Conservation (phyloP, 2,329 filamentous ascomycete genomes). For the Juglanconis oblonga region DNA sequence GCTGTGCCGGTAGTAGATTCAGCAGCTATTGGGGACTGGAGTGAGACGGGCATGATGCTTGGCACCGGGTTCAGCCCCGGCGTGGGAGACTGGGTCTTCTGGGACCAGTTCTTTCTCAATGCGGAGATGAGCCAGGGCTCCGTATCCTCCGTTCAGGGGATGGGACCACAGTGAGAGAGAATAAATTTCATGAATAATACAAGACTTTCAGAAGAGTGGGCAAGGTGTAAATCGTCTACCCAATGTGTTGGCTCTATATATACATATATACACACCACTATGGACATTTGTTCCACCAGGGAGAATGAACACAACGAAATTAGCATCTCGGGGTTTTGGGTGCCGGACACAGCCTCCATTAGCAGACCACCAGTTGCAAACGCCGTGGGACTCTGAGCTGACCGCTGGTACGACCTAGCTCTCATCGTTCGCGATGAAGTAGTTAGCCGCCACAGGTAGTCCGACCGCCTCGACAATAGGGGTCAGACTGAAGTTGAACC, state of each 20-base stretch:
- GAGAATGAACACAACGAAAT: too few relatives aligned
- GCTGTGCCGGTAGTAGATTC: neutral
- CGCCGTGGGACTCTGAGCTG: too few relatives aligned
- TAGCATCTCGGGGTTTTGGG: too few relatives aligned
- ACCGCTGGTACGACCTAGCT: neutral
- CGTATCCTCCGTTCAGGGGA: neutral
- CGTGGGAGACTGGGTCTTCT: conserved; percentile 25
- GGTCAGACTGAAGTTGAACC: neutral
- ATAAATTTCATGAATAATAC: neutral
- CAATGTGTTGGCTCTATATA: too few relatives aligned
- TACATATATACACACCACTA: too few relatives aligned
- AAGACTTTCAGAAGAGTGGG: too few relatives aligned
- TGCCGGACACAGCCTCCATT: too few relatives aligned
- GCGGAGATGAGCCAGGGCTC: neutral
- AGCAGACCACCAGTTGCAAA: neutral
- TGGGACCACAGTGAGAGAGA: neutral
- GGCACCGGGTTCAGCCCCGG: conserved; percentile 19
- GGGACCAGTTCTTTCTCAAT: conserved; percentile 23
- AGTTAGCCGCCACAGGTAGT: neutral
- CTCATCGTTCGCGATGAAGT: neutral
- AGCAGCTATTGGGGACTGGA: neutral
- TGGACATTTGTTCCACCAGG: too few relatives aligned
- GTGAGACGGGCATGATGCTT: neutral
- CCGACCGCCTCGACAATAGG: neutral
- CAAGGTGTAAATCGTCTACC: too few relatives aligned